These are phyloP conservation scores for Geotrichum citri-aurantii DNA, from an alignment of 1,139 yeast species.

Conservation along the genomic window DNA sequence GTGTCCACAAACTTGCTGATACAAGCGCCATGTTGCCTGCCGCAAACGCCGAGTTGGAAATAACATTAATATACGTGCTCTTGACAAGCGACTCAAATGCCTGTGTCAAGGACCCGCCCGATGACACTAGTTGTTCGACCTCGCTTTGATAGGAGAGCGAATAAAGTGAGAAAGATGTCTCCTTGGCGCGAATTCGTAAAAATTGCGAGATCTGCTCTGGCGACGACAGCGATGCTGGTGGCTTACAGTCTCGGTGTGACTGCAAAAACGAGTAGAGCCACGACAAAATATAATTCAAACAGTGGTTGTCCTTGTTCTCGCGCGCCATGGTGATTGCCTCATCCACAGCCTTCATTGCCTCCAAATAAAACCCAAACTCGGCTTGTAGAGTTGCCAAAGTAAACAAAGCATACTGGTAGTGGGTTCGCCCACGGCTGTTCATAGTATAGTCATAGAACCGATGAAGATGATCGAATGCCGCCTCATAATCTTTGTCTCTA, in stretches of 20 bases:
- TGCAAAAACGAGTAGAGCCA: conserved; percentile 74
- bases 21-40: conserved; percentile 29
- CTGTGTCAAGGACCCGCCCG: conserved; percentile 44
- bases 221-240: conserved; percentile 32
- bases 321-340: conserved; percentile 88
- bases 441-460: conserved; percentile 84
- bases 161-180: conserved; percentile 46
- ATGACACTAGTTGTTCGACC: conserved; percentile 47
- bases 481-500: conserved; percentile 60
- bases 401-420: conserved; percentile 76
- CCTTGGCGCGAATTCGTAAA: conserved; percentile 53
- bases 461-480: conserved; percentile 66
- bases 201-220: conserved; percentile 59
- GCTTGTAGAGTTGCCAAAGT: conserved; percentile 76
- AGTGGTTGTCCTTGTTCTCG: conserved; percentile 70
- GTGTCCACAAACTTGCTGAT: conserved; percentile 29
- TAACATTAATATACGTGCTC: conserved; percentile 49
- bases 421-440: conserved; percentile 56
- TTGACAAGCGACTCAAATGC: conserved; percentile 52
- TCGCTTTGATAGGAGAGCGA: conserved; percentile 59
- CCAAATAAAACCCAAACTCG: conserved; percentile 64
- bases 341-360: conserved; percentile 74
- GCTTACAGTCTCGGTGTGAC: conserved; percentile 49
- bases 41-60: conserved; percentile 29
- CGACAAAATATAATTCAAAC: conserved; percentile 69